Percentiles rank a stretch among this genome's conserved stretches.
These are phyloP conservation scores for Fabrea salina DNA, from an alignment of 169 alveolate genomes.

Conservation along the genomic window DNA sequence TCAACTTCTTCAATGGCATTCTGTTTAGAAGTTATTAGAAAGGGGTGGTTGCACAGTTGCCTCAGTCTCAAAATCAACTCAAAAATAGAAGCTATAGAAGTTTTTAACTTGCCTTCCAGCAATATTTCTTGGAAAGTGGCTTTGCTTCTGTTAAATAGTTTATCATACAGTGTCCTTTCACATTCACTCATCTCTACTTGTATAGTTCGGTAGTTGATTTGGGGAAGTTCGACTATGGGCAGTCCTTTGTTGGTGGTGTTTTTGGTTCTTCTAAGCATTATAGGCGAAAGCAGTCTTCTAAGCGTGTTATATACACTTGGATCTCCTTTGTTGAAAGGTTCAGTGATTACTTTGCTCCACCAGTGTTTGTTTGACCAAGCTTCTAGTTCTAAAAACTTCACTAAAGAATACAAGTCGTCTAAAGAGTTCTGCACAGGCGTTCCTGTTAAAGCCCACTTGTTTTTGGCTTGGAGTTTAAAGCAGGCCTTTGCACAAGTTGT, in stretches of 20 bases:
- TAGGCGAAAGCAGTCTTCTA: constrained; percentile 75
- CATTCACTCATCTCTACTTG: constrained; percentile 67
- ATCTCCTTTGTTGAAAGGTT: constrained; percentile 53
- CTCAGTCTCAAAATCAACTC: constrained; percentile 77
- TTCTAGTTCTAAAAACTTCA: constrained; percentile 84
- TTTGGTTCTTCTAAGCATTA: constrained; percentile 88
- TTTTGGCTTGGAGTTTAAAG: constrained; percentile 77
- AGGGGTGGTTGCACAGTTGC: constrained; percentile 81
- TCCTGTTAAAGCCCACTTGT: constrained; percentile 91
- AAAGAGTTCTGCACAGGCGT: constrained; percentile 92
- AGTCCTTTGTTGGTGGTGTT: constrained; percentile 70
- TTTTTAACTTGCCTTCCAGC: constrained; percentile 61
- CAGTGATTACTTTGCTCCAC: constrained; percentile 73
- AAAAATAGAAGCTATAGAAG: constrained; percentile 76
- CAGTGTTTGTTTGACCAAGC: constrained; percentile 79
- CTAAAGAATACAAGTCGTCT: constrained; percentile 85
- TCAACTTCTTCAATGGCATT: constrained; percentile 48
- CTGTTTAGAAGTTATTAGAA: constrained; percentile 44
- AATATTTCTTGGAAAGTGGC: constrained; percentile 67
- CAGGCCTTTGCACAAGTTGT: constrained; percentile 75
- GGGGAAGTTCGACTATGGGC: constrained; percentile 78
- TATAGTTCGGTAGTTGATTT: constrained; percentile 71
- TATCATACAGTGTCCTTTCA: constrained; percentile 58
- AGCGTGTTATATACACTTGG: constrained; percentile 62
- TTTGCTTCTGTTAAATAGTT: constrained; percentile 45